A percentile compares a stretch with the other conserved stretches of the same genome.
phyloP scores from a whole-genome alignment of 139 green algal species.

The Monoraphidium neglectum region DNA sequence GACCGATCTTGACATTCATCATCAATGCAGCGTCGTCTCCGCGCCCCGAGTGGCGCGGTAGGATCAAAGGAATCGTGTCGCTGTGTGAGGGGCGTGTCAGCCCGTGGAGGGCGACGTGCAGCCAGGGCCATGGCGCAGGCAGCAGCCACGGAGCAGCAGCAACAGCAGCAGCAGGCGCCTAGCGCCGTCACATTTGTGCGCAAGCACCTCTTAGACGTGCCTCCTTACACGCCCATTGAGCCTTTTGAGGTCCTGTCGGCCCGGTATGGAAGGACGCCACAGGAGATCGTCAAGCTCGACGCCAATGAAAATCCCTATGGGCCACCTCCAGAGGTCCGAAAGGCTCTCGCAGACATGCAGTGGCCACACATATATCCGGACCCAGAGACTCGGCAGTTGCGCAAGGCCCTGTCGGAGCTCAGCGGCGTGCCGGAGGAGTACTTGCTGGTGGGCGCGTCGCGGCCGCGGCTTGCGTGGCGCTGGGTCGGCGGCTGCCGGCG shows the following conservation, averaged over 20 bases:
- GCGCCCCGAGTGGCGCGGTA: no score
- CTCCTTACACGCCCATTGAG: conserved; percentile 97
- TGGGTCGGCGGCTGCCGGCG: background rate
- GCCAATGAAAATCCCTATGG: conserved; percentile 99
- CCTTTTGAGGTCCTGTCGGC: conserved; percentile 93
- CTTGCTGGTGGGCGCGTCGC: conserved; percentile 77
- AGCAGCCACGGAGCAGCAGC: no score
- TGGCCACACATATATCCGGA: conserved; percentile 99
- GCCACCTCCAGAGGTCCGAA: conserved; percentile 91
- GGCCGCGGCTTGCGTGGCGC: background rate
- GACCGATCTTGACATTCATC: no score
- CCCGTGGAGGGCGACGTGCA: no score
- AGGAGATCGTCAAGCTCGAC: conserved; percentile 99
- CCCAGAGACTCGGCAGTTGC: conserved; percentile 85
- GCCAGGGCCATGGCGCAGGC: no score
- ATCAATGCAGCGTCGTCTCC: no score
- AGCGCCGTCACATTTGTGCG: conserved; percentile 71
- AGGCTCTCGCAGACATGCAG: conserved; percentile 85
- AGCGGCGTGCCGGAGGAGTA: conserved; percentile 84
- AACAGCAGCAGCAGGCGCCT: background rate
- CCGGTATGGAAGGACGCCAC: conserved; percentile 72
- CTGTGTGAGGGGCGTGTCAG: no score
- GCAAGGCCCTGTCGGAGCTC: conserved; percentile 72
- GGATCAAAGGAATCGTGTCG: no score
- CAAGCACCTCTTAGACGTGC: conserved; percentile 88